Percentiles rank a stretch among this genome's conserved stretches.
Evolutionary conservation across 371 early-diverging fungal species (phyloP).

Genomic region (Mortierella sp.): DNA sequence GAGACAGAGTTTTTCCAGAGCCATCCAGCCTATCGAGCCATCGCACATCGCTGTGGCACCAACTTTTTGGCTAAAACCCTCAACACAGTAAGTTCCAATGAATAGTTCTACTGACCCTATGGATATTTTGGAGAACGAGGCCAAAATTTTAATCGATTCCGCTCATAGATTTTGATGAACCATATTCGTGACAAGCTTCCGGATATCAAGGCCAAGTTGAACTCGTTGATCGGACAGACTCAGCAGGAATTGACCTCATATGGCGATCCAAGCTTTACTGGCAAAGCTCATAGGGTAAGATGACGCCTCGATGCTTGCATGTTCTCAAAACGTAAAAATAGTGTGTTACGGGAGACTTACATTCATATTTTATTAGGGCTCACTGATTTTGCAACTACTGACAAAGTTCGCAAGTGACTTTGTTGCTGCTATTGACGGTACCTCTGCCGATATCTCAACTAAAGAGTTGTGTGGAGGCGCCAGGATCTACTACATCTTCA

Average conservation of each 20-base stretch:
- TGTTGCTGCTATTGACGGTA: constrained; percentile 86
- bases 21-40: constrained; percentile 87
- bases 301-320: background rate
- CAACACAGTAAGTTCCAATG: constrained; percentile 68
- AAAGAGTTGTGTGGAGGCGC: constrained; percentile 95
- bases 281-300: constrained; percentile 70
- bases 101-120: background rate
- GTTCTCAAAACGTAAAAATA: background rate
- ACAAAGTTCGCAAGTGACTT: constrained; percentile 88
- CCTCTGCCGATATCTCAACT: constrained; percentile 85
- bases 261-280: constrained; percentile 73
- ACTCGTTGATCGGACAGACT: constrained; percentile 81
- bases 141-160: background rate
- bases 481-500: constrained; percentile 91
- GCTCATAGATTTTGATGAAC: constrained; percentile 74
- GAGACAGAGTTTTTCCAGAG: constrained; percentile 86
- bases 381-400: constrained; percentile 81
- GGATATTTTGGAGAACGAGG: background rate
- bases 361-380: constrained; percentile 58
- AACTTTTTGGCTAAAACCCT: constrained; percentile 82
- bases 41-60: constrained; percentile 89
- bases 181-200: constrained; percentile 89
- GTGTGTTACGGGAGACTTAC: background rate
- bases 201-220: constrained; percentile 84
- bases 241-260: constrained; percentile 84